Evolutionary conservation across 148 eudicot genomes (phyloP).

Genomic region (Talinum fruticosum): DNA sequence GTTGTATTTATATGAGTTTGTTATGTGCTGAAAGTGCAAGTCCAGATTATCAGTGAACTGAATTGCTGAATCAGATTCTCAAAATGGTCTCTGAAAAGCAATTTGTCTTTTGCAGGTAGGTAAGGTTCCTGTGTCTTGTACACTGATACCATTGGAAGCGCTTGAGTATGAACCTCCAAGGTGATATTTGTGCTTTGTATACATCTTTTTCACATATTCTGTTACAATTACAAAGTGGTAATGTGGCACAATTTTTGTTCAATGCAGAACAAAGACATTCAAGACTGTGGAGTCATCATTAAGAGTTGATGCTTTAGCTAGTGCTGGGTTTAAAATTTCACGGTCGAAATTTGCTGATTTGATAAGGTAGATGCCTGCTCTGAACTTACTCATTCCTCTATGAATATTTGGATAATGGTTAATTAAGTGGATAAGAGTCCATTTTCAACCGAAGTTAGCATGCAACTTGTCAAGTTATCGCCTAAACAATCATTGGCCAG

Average conservation of each 20-base stretch:
- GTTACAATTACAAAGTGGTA: neutral
- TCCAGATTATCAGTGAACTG: slow-evolving; percentile 2
- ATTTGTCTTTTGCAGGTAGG: slow-evolving; percentile 62
- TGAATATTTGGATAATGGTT: neutral
- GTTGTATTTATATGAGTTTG: neutral
- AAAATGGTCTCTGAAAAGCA: slow-evolving; percentile 9
- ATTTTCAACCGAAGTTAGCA: neutral
- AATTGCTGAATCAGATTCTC: neutral
- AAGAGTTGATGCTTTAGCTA: slow-evolving; percentile 84
- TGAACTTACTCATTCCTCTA: neutral
- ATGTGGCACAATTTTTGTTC: slow-evolving; percentile 13
- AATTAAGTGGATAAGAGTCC: neutral
- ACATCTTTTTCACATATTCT: neutral
- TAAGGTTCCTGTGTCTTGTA: slow-evolving; percentile 72
- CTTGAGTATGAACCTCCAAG: slow-evolving; percentile 86
- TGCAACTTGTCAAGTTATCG: neutral
- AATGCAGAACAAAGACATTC: slow-evolving; percentile 62
- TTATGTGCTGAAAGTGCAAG: neutral
- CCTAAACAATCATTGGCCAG: neutral
- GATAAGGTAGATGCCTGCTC: slow-evolving; percentile 49
- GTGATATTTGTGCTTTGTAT: slow-evolving; percentile 26
- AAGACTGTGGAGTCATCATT: slow-evolving; percentile 80
- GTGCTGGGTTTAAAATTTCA: slow-evolving; percentile 94
- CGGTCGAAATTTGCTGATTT: slow-evolving; percentile 76
- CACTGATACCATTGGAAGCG: slow-evolving; percentile 65